Evolutionary conservation across 345 rosid genomes (phyloP), one percentile per base, ranked within the genome.

Genomic region (Populus simonii): DNA sequence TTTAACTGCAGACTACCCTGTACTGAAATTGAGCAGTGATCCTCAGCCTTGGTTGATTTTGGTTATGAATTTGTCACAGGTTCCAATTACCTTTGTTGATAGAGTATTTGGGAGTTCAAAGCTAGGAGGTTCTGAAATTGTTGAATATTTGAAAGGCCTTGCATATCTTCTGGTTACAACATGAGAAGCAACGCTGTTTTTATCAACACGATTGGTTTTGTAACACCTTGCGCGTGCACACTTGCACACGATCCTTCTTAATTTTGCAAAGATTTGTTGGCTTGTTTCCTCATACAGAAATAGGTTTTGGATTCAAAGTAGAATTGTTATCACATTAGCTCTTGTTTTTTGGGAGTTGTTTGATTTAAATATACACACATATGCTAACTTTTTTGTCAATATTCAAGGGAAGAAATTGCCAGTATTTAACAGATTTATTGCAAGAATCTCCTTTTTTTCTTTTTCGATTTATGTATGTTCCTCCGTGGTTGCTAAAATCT

Each of bases 71-170:
- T 67, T 55, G 47, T 41, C 66, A 62, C 90, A 96, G 99, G 99
- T 96, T 82, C 99, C 97, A 10, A 96, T 96, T 57, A 91, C 97
- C 65, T 93, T 92, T 79, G 95, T 96, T 5, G 99, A 94, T 45
- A 88, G 99, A 86, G 92, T 96, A 41, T 96, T 85, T 81, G 99
- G 98, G 80, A 96, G 90, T 82, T 93, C 99, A 27, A 96, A 96
- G 89, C 97, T 96, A 23, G 97, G 98, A 77, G 99, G 99, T 82
- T 96, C 98, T 6, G 99, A 96, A 85, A 96, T 96, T 39, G 94
- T 96, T 6, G 97, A 92, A 77, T 96, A 96, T 84, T 87, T 96
- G 31, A 96, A 92, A 87, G 99, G 99, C 53, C 93, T 96, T 23
- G 85, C 78, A 9, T 91, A 90, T 84, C 98, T 93, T 82, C 80